These are phyloP conservation scores for Mycogone perniciosa DNA, from an alignment of 2,329 filamentous ascomycete genomes.

Conservation along the genomic window DNA sequence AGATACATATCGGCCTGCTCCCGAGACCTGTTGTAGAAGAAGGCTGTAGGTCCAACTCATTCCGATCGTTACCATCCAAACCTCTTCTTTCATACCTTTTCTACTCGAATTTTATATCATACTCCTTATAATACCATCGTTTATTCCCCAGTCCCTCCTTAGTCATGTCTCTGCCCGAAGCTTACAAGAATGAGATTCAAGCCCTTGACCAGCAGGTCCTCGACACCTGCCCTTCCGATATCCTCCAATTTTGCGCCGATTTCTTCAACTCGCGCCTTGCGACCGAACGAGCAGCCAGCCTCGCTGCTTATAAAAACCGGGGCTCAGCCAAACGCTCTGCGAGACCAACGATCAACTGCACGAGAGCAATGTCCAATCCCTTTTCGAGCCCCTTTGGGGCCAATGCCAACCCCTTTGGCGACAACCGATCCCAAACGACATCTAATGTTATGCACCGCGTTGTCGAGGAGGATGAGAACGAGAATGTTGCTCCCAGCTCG, in stretches of 20 bases:
- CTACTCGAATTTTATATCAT: conserved; percentile 7
- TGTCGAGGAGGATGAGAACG: conserved; percentile 79
- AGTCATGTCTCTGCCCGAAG: conserved; percentile 41
- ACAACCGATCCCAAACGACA: conserved; percentile 28
- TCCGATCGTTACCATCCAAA: conserved; percentile 9
- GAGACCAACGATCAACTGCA: neutral
- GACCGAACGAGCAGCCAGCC: conserved; percentile 46
- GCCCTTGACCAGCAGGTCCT: conserved; percentile 56
- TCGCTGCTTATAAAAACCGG: conserved; percentile 9
- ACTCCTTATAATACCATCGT: conserved; percentile 3
- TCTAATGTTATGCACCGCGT: conserved; percentile 44
- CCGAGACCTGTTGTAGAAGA: conserved; percentile 8
- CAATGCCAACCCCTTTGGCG: conserved; percentile 68
- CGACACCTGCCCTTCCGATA: conserved; percentile 53
- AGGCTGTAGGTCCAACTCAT: conserved; percentile 11
- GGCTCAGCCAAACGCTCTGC: neutral
- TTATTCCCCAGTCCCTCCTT: conserved; percentile 3
- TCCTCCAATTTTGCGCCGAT: conserved; percentile 65
- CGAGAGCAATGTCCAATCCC: conserved; percentile 60
- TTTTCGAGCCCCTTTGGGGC: conserved; percentile 69
- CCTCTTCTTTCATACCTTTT: conserved; percentile 7
- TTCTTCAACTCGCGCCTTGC: conserved; percentile 61
- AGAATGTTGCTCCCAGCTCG: conserved; percentile 55
- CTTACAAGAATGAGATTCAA: conserved; percentile 57
- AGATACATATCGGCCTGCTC: conserved; percentile 12